phyloP scores from a whole-genome alignment of 1,284 basidiomycete genomes.

The Erythrobasidium hasegawianum region DNA sequence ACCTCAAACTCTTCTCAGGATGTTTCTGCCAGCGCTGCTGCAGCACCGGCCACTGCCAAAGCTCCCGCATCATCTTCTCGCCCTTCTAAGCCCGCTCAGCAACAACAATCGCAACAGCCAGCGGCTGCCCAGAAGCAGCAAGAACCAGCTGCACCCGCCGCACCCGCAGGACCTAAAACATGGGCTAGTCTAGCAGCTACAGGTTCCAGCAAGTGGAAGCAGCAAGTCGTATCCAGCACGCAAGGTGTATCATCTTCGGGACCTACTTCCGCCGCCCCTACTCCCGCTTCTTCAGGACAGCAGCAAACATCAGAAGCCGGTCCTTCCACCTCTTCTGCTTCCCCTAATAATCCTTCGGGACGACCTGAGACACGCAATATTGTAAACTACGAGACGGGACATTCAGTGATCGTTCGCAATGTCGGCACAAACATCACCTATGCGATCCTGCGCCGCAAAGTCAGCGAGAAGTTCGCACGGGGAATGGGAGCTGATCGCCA shows the following conservation, averaged over 20 bases:
- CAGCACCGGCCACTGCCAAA: slow-evolving; percentile 24
- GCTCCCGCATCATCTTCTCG: slow-evolving; percentile 46
- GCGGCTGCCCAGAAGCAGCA: slow-evolving; percentile 45
- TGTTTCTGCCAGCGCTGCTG: slow-evolving; percentile 48
- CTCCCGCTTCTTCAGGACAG: not conserved
- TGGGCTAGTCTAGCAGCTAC: slow-evolving; percentile 88
- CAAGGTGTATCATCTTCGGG: slow-evolving; percentile 15
- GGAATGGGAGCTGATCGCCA: slow-evolving; percentile 1
- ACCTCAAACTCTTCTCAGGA: slow-evolving; percentile 50
- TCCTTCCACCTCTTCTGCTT: not conserved
- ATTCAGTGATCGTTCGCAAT: slow-evolving; percentile 13
- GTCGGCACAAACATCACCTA: slow-evolving; percentile 14
- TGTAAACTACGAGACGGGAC: slow-evolving; percentile 11
- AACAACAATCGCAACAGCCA: slow-evolving; percentile 21
- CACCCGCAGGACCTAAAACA: slow-evolving; percentile 64
- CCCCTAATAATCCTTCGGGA: not conserved
- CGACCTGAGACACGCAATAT: slow-evolving; percentile 9
- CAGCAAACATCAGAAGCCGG: not conserved
- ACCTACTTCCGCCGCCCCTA: slow-evolving; percentile 5
- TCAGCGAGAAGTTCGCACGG: slow-evolving; percentile 25
- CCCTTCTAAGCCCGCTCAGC: slow-evolving; percentile 2
- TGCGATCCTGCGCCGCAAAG: slow-evolving; percentile 14
- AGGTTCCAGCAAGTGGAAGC: slow-evolving; percentile 66
- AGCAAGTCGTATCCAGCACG: slow-evolving; percentile 7
- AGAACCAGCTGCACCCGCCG: slow-evolving; percentile 51